Conservation (phyloP, 495 filamentous ascomycete genomes). For the Aspergillus cristatus region DNA sequence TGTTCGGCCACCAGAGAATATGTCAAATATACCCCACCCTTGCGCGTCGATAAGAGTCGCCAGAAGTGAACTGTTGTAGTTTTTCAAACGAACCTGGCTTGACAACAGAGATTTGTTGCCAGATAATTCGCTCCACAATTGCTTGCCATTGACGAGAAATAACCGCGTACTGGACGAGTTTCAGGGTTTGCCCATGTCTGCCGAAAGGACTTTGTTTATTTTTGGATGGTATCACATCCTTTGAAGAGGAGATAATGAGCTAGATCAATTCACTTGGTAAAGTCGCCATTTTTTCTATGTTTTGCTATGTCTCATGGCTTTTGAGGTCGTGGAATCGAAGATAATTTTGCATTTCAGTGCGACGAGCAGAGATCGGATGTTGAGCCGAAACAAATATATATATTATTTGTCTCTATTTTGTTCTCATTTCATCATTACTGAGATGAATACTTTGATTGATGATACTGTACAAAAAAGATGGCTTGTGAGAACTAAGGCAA, state of each 20-base stretch:
- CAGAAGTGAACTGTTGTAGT: neutral
- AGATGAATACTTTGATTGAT: no score
- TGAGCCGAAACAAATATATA: no score
- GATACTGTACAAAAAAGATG: no score
- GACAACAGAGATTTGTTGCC: conserved; percentile 1
- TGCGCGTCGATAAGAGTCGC: neutral
- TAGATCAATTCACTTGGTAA: neutral
- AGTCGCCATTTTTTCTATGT: no score
- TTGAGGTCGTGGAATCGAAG: no score
- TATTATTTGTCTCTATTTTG: no score
- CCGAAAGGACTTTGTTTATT: no score
- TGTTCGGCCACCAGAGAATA: neutral
- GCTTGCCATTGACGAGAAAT: conserved; percentile 2
- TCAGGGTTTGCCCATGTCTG: neutral
- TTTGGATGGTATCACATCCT: neutral
- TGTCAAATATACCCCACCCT: neutral
- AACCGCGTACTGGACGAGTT: neutral
- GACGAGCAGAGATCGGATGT: no score
- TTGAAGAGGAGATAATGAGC: neutral
- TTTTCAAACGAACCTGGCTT: neutral
- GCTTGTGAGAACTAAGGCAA: no score
- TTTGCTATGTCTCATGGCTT: no score
- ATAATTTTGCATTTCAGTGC: no score
- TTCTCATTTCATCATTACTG: no score
- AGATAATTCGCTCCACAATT: neutral